phyloP scores from a whole-genome alignment of 1,284 basidiomycete genomes.

The Leccinum proximum region DNA sequence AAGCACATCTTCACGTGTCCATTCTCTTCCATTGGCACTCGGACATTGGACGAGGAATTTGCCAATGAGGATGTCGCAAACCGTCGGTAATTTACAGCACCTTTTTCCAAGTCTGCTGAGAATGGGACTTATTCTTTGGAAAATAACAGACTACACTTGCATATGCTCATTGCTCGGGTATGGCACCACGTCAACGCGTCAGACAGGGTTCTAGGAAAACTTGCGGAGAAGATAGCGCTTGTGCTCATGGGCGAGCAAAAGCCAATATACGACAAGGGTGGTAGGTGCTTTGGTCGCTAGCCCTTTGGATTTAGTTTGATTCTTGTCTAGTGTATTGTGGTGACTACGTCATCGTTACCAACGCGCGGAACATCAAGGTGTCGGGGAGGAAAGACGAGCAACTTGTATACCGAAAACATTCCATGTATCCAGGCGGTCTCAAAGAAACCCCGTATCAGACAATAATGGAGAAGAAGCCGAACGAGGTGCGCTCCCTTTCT shows the following conservation, averaged over 20 bases:
- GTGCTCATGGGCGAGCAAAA: constrained; percentile 99
- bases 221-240: constrained; percentile 91
- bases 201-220: constrained; percentile 88
- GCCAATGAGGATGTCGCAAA: constrained; percentile 49
- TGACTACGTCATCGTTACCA: constrained; percentile 97
- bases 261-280: constrained; percentile 91
- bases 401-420: constrained; percentile 86
- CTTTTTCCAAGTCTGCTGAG: background rate
- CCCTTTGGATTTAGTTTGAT: background rate
- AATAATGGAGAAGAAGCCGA: constrained; percentile 85
- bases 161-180: constrained; percentile 66
- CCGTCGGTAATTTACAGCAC: constrained; percentile 60
- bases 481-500: constrained; percentile 67
- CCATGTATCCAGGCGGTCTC: constrained; percentile 93
- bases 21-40: background rate
- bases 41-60: background rate
- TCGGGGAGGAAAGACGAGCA: constrained; percentile 91
- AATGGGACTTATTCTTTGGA: background rate
- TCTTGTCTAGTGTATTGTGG: constrained; percentile 78
- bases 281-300: constrained; percentile 42
- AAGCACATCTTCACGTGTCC: background rate
- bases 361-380: constrained; percentile 82
- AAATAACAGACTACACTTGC: constrained; percentile 82
- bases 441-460: constrained; percentile 86
- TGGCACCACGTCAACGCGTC: constrained; percentile 97